Conservation (phyloP, 2,329 filamentous ascomycete species). For the Colletotrichum spinosum region DNA sequence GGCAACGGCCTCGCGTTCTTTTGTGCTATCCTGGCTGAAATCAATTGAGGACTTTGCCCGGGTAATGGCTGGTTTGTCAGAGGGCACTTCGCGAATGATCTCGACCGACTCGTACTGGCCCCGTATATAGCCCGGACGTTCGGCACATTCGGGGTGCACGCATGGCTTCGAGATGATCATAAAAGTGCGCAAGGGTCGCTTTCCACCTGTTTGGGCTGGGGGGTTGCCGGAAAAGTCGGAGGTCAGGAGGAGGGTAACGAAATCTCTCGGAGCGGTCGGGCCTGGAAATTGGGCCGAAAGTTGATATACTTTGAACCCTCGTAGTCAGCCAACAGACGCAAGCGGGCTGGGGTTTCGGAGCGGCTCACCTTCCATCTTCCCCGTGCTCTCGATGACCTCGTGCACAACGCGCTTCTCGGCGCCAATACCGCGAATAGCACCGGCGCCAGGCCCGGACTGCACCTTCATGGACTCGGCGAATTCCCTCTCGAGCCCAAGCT, state of each 20-base stretch:
- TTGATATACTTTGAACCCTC: conserved; percentile 74
- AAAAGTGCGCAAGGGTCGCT: conserved; percentile 73
- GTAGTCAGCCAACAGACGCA: conserved; percentile 31
- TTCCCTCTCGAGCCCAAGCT: conserved; percentile 79
- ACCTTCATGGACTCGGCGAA: conserved; percentile 82
- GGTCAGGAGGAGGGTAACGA: conserved; percentile 82
- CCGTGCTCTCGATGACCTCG: conserved; percentile 65
- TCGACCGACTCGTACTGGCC: conserved; percentile 94
- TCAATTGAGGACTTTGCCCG: conserved; percentile 59
- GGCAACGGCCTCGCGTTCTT: conserved; percentile 43
- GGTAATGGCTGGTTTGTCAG: conserved; percentile 56
- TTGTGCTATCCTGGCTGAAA: conserved; percentile 47
- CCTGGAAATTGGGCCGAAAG: conserved; percentile 91
- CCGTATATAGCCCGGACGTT: conserved; percentile 79
- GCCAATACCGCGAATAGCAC: conserved; percentile 86
- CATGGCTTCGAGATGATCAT: conserved; percentile 92
- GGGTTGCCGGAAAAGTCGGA: conserved; percentile 65
- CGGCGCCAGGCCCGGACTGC: conserved; percentile 76
- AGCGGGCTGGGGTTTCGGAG: neutral
- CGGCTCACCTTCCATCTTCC: conserved; percentile 70
- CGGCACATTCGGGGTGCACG: conserved; percentile 78
- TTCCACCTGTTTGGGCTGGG: conserved; percentile 39
- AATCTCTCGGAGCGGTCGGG: conserved; percentile 88
- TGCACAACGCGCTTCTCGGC: conserved; percentile 81
- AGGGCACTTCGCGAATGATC: conserved; percentile 84